Percentiles rank a stretch among this genome's conserved stretches.
Evolutionary conservation across 2,329 filamentous ascomycete genomes (phyloP).

Genomic region (Coniochaeta sp.): DNA sequence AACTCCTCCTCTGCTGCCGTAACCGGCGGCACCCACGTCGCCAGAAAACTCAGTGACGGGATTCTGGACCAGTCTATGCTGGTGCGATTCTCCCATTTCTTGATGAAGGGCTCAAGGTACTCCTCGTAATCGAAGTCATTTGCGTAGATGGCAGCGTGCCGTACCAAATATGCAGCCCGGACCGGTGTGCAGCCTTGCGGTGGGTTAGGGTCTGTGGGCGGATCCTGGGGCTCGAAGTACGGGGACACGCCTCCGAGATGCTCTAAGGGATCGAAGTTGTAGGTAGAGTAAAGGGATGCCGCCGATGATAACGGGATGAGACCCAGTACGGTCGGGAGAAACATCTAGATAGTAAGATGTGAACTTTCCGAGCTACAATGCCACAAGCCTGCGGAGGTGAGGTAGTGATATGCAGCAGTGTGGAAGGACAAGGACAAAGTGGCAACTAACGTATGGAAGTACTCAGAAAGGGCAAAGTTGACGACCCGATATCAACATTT

Average conservation of each 20-base stretch:
- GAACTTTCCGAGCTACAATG: not conserved
- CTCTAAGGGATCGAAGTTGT: slow-evolving; percentile 44
- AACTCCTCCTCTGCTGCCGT: slow-evolving; percentile 48
- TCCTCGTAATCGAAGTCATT: slow-evolving; percentile 52
- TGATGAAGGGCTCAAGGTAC: slow-evolving; percentile 48
- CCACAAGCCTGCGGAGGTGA: not conserved
- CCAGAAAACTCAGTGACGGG: slow-evolving; percentile 47
- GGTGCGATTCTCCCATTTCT: slow-evolving; percentile 51
- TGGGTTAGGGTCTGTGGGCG: slow-evolving; percentile 30
- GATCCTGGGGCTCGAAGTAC: slow-evolving; percentile 48
- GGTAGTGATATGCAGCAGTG: not conserved
- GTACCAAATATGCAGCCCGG: slow-evolving; percentile 46
- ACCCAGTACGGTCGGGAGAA: not conserved
- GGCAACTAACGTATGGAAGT: too few species aligned
- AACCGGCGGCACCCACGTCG: slow-evolving; percentile 48
- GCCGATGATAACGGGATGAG: not conserved
- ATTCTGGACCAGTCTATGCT: slow-evolving; percentile 47
- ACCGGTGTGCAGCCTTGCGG: slow-evolving; percentile 43
- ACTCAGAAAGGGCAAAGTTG: too few species aligned
- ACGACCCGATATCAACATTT: too few species aligned
- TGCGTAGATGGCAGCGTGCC: slow-evolving; percentile 53
- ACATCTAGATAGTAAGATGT: not conserved
- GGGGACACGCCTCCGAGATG: slow-evolving; percentile 49
- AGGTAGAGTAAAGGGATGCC: slow-evolving; percentile 31
- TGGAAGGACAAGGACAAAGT: too few species aligned